Evolutionary conservation across 2,329 filamentous ascomycete genomes (phyloP).

Genomic region (Hypoxylon sp.): DNA sequence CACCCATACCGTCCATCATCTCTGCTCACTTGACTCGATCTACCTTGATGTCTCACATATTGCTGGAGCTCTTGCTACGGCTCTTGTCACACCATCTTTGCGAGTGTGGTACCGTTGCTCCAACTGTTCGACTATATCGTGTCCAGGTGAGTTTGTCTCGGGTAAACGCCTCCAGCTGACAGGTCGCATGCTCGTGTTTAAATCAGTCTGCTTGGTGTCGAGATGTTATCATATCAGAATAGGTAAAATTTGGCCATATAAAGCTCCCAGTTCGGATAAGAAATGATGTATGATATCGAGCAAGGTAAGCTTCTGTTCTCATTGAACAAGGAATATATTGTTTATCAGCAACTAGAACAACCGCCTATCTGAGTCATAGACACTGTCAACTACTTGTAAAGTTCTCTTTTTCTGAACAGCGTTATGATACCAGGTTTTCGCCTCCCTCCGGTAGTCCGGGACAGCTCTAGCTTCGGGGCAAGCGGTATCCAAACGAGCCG

Average conservation of each 20-base stretch:
- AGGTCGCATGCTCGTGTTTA: too few species aligned
- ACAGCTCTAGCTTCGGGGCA: conserved; percentile 60
- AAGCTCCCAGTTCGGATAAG: too few species aligned
- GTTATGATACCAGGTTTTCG: conserved; percentile 51
- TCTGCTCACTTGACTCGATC: conserved; percentile 22
- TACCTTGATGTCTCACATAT: conserved; percentile 5
- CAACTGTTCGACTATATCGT: not conserved
- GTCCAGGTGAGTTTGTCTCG: not conserved
- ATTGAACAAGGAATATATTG: too few species aligned
- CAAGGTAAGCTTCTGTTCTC: too few species aligned
- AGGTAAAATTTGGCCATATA: too few species aligned
- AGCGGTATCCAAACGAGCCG: conserved; percentile 53
- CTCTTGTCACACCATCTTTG: not conserved
- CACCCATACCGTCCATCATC: not conserved
- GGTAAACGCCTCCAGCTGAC: not conserved
- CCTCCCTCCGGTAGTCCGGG: conserved; percentile 50
- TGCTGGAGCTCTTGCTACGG: not conserved
- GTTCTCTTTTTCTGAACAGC: conserved; percentile 37
- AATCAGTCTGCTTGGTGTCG: too few species aligned
- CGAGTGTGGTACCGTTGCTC: not conserved
- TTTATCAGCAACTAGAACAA: too few species aligned
- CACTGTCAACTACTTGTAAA: too few species aligned
- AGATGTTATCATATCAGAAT: too few species aligned
- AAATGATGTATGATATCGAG: too few species aligned
- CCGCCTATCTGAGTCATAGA: too few species aligned